A percentile compares a stretch with the other conserved stretches of the same genome.
Conservation (phyloP, 169 alveolate species). For the Cryptosporidium bovis region DNA sequence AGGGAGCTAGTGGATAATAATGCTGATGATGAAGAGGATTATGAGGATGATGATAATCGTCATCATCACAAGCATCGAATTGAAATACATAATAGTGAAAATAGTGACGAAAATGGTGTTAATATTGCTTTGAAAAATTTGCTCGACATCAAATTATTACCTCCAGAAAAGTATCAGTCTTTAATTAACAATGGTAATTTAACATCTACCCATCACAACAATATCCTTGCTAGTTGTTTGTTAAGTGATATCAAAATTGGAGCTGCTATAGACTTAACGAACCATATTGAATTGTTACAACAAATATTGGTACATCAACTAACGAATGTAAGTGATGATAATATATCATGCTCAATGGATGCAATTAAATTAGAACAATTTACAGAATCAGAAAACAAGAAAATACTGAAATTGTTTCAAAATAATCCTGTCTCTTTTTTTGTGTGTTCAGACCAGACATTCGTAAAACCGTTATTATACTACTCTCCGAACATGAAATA, state of each 20-base stretch:
- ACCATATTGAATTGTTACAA: conserved; percentile 47
- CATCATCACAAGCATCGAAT: too few relatives aligned
- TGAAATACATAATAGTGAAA: background rate
- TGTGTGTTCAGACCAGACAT: conserved; percentile 59
- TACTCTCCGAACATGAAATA: conserved; percentile 61
- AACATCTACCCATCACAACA: too few relatives aligned
- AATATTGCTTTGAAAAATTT: conserved; percentile 11
- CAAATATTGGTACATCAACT: conserved; percentile 65
- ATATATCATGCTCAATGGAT: background rate
- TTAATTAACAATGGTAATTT: background rate
- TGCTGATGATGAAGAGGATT: background rate
- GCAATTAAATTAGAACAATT: conserved; percentile 34
- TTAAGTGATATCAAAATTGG: conserved; percentile 24
- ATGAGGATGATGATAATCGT: background rate
- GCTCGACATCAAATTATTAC: conserved; percentile 12
- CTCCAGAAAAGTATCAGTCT: conserved; percentile 33
- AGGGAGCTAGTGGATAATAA: background rate
- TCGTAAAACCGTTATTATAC: conserved; percentile 53
- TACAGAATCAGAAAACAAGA: conserved; percentile 27
- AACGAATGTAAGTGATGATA: conserved; percentile 26
- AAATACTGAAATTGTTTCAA: conserved; percentile 17
- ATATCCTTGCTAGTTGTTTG: too few relatives aligned
- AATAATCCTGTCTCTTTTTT: conserved; percentile 68
- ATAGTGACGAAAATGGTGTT: background rate
- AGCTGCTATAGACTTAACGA: conserved; percentile 55